Evolutionary conservation across 768 basidiomycete genomes (phyloP).

Genomic region (Tylopilus felleus): DNA sequence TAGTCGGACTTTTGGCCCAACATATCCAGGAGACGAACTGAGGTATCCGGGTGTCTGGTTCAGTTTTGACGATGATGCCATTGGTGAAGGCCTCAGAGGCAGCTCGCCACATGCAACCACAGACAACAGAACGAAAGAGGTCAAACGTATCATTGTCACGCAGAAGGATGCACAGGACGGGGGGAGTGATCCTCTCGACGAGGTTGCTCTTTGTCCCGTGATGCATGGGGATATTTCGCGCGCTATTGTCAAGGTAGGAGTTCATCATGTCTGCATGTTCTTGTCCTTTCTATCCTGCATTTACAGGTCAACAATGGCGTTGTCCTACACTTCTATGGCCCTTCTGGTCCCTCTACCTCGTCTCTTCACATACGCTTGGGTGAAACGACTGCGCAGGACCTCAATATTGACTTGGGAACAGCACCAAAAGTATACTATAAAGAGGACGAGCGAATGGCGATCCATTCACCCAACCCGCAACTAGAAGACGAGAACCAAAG

Average conservation of each 20-base stretch:
- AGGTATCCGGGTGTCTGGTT: constrained; percentile 84
- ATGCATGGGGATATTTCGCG: constrained; percentile 73
- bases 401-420: constrained; percentile 73
- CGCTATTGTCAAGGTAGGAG: constrained; percentile 62
- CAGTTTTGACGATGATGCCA: constrained; percentile 73
- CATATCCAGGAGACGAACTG: constrained; percentile 73
- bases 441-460: constrained; percentile 85
- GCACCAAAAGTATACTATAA: constrained; percentile 79
- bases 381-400: constrained; percentile 78
- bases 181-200: constrained; percentile 66
- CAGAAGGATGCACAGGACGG: constrained; percentile 61
- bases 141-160: constrained; percentile 68
- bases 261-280: background rate
- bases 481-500: constrained; percentile 47
- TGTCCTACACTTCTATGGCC: constrained; percentile 63
- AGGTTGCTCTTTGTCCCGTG: constrained; percentile 57
- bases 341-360: constrained; percentile 33
- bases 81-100: constrained; percentile 54
- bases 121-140: constrained; percentile 71
- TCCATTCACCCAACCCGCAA: constrained; percentile 54
- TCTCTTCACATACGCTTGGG: constrained; percentile 64
- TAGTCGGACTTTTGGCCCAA: constrained; percentile 75
- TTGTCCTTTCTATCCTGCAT: background rate
- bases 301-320: constrained; percentile 69
- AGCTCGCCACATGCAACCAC: constrained; percentile 29